phyloP scores from a whole-genome alignment of 2,329 filamentous ascomycete genomes.

The Pleurostoma richardsiae region DNA sequence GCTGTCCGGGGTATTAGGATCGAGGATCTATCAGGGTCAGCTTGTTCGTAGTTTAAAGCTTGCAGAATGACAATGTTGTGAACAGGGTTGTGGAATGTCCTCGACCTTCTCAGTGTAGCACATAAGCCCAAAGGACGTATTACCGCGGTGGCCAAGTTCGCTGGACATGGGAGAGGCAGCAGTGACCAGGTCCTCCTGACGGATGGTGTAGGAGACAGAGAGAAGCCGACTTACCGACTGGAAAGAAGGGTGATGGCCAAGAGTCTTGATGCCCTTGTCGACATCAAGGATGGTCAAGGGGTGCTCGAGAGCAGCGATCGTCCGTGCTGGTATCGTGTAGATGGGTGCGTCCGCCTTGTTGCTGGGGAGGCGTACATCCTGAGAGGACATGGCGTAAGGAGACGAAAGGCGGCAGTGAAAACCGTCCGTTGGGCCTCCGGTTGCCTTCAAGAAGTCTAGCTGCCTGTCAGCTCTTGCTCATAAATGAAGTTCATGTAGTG shows the following conservation, averaged over 20 bases:
- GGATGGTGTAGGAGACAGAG: not conserved
- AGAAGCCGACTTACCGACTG: constrained; percentile 21
- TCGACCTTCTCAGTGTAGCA: too few species aligned
- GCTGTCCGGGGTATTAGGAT: constrained; percentile 36
- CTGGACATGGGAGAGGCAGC: not conserved
- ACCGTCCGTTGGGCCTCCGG: not conserved
- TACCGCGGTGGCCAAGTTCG: too few species aligned
- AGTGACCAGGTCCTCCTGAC: not conserved
- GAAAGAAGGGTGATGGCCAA: constrained; percentile 31
- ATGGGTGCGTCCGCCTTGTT: not conserved
- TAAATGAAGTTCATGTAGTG: too few species aligned
- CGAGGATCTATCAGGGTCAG: constrained; percentile 33
- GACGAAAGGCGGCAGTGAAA: too few species aligned
- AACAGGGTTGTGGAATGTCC: too few species aligned
- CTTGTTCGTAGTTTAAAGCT: not conserved
- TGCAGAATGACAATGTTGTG: too few species aligned
- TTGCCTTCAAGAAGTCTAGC: not conserved
- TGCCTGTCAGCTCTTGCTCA: not conserved
- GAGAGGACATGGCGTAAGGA: too few species aligned
- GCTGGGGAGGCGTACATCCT: too few species aligned
- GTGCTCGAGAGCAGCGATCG: constrained; percentile 37
- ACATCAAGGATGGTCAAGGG: constrained; percentile 33
- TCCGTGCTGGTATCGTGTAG: constrained; percentile 26
- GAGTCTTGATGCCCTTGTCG: constrained; percentile 33
- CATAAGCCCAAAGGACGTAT: too few species aligned